Evolutionary conservation across 176 grass and related monocot species (phyloP).

Genomic region (maize (Zea mays)): Zm-B73-REFERENCE-NAM-5.0 NC_050097.1:175656001-175656500

Average conservation of each 20-base stretch:
- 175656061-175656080: neutral
- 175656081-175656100: neutral
- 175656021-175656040: neutral
- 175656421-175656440: neutral
- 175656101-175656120: constrained; percentile 2
- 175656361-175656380: neutral
- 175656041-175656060: neutral
- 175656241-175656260: neutral
- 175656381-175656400: neutral
- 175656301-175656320: neutral
- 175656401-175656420: neutral
- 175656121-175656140: neutral
- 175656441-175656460: neutral
- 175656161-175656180: neutral
- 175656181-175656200: neutral
- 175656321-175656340: neutral
- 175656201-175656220: neutral
- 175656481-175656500: neutral
- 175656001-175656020: neutral
- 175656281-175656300: neutral
- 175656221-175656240: neutral
- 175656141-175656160: neutral
- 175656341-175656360: neutral
- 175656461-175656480: too few relatives aligned
- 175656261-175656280: neutral